Evolutionary conservation across 108 stramenopile species (phyloP), one percentile per base, ranked within the genome.

Genomic region (Nitzschia sp.): DNA sequence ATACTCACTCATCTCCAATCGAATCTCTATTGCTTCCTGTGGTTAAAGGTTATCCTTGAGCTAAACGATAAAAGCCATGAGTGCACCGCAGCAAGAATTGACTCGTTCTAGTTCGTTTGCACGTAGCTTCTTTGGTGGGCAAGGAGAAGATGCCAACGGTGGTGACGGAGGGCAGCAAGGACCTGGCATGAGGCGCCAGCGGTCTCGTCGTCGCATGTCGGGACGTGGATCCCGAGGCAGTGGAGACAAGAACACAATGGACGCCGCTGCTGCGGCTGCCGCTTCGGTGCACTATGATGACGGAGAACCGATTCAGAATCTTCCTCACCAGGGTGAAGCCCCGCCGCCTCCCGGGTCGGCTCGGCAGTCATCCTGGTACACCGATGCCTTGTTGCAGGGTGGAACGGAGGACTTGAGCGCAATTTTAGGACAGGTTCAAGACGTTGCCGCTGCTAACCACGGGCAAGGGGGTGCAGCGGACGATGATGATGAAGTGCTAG

Each of bases 401-500:
- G 48, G 31, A 23, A 32, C 58, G 0, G 68, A 48, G 21, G 58
- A 70, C 31, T 31, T 59, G 48, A 33, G 4, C 33, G 70, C 59
- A 5, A 35, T 61, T 60, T 57, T 68, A 26, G 46, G 46, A 2
- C 6, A 26, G n/a, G 27, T 66, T 19, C 47, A 53, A 38, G 56
- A 46, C 24, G 13, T 21, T 8, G 56, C 36, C 8, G 68, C 68
- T 30, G n/a, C 6, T 3, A 33, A n/a, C 1, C n/a, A 38, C 2
- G 42, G 38, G 13, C 21, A 38, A 19, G 59, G 48, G 19, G 33
- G 17, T 30, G 11, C 17, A 1, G 36, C 28, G 21, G 5, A 19
- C 15, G 70, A 66, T 31, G 77, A 78, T 21, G 64, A 80, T 38
- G 73, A 80, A 54, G 72, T 80, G 30, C 47, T 70, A 46, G 79